A percentile compares a stretch with the other conserved stretches of the same genome.
Evolutionary conservation across 2,329 filamentous ascomycete species (phyloP).

Genomic region (Dactylellina parvicollis): DNA sequence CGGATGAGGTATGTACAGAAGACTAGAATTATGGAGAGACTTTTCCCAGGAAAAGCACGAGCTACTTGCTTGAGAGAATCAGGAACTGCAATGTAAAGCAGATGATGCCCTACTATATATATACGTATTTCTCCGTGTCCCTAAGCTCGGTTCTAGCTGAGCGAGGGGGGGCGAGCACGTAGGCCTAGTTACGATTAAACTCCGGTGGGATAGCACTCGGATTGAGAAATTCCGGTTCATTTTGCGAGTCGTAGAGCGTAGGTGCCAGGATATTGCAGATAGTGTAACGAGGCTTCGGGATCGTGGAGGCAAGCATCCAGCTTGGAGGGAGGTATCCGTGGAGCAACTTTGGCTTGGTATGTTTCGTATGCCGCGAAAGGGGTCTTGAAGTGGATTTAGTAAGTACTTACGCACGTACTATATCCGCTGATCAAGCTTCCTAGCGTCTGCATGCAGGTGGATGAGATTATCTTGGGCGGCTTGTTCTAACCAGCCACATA

Average conservation of each 20-base stretch:
- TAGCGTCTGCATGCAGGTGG: not conserved
- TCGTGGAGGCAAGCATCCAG: slow-evolving; percentile 22
- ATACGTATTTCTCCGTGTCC: not conserved
- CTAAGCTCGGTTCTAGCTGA: not conserved
- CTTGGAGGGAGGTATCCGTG: slow-evolving; percentile 12
- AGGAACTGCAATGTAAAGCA: not conserved
- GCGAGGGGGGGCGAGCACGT: slow-evolving; percentile 4
- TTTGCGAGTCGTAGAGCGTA: slow-evolving; percentile 5
- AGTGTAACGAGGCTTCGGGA: slow-evolving; percentile 38
- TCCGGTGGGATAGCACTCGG: slow-evolving; percentile 19
- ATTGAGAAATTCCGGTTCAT: slow-evolving; percentile 41
- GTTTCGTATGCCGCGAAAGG: slow-evolving; percentile 41
- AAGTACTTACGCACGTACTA: not conserved
- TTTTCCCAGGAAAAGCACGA: slow-evolving; percentile 27
- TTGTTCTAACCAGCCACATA: not conserved
- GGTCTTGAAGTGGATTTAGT: too few species aligned
- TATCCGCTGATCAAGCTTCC: not conserved
- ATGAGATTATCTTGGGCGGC: not conserved
- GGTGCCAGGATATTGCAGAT: slow-evolving; percentile 38
- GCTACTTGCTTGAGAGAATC: slow-evolving; percentile 19
- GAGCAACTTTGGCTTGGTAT: not conserved
- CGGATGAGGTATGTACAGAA: slow-evolving; percentile 20
- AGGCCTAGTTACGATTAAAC: not conserved
- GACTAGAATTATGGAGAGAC: slow-evolving; percentile 17
- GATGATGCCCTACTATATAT: slow-evolving; percentile 27